Evolutionary conservation across 2,329 filamentous ascomycete species (phyloP), one percentile per base, ranked within the genome.

Genomic region (Coniella lustricola): DNA sequence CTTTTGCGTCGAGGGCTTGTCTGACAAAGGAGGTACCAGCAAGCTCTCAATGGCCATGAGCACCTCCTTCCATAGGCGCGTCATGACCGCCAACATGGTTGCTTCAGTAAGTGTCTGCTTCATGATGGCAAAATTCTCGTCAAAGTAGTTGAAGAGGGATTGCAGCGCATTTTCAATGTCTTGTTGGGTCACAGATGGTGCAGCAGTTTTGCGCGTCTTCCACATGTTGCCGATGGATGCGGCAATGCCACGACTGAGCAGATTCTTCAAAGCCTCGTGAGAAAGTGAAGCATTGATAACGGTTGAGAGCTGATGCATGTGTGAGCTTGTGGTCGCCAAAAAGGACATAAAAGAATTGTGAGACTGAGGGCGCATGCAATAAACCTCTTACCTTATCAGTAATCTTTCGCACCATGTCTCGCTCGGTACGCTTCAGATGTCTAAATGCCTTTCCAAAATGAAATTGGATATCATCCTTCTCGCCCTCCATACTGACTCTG

Each of bases 71-170:
- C 93, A 98, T 5, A 98, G 71, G 38, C 93, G 82, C 18, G 90
- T 94, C 93, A 98, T 98, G 59, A 98, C 93, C 63, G 93, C 90
- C 58, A 90, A 82, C 91, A 98, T 96, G n/a, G 93, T 94, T 49
- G 89, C 84, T 50, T 90, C 85, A 1, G 93, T 97, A 49, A 98
- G 73, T 0, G 91, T 96, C 66, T 93, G 83, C 69, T 97, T 96
- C 90, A 98, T 95, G 58, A 97, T 95, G 51, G 90, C 89, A 67
- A 98, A 98, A 61, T 98, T 98, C 64, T 96, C 91, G 63, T 98
- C 88, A 63, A 98, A 98, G 65, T 98, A 98, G 46, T 82, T 79
- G 63, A 96, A 93, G 1, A 98, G 76, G 4, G 90, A 86, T 57
- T 86, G 83, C 12, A 98, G 72, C 1, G 89, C 89, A 57, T 84